Evolutionary conservation across 345 rosid species (phyloP), one percentile per base, ranked within the genome.

Genomic region (Cardamine chenopodiifolia): DNA sequence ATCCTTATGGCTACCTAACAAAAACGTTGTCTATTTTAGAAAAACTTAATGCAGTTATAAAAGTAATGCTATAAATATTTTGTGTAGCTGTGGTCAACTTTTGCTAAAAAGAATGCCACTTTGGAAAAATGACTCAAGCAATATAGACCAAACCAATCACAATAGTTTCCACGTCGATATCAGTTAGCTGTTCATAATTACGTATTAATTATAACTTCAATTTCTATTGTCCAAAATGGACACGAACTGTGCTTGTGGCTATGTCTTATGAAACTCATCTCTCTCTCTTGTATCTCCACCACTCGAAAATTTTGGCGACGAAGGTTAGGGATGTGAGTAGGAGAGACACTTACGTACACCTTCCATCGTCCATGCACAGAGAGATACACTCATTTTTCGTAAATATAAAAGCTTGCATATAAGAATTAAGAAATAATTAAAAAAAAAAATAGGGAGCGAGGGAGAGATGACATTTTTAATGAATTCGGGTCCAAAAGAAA

Each of bases 261-360:
- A 67, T 5, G 37, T 75, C 44, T 75, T 68, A 50, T 68, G 68
- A 74, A 17, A 34, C 47, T 23, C 44, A 62, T 52, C 55, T 45
- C 35, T 39, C 20, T 39, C 50, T 10, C 40, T 29, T 9, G 62
- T 29, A 57, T 32, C 14, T 57, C 62, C 53, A 52, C 61, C 49
- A 54, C 45, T 34, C 44, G 19, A 73, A 23, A 7, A 15, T n/a
- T 12, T 23, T 39, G 31, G 15, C 23, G 34, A 75, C 18, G 55
- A 60, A 55, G 49, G 69, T 62, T 68, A 75, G 65, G 12, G 75
- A 70, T 17, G 45, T 55, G 58, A 78, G 77, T 72, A n/a, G 31
- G 31, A 22, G 57, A 71, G 81, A 78, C 56, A 66, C 77, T 72
- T 66, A 78, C 77, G 77, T 65, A 57, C 68, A 71, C 77, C 81